A percentile compares a stretch with the other conserved stretches of the same genome.
Conservation (phyloP, 2,329 filamentous ascomycete species). For the Metarhizium humberi region DNA sequence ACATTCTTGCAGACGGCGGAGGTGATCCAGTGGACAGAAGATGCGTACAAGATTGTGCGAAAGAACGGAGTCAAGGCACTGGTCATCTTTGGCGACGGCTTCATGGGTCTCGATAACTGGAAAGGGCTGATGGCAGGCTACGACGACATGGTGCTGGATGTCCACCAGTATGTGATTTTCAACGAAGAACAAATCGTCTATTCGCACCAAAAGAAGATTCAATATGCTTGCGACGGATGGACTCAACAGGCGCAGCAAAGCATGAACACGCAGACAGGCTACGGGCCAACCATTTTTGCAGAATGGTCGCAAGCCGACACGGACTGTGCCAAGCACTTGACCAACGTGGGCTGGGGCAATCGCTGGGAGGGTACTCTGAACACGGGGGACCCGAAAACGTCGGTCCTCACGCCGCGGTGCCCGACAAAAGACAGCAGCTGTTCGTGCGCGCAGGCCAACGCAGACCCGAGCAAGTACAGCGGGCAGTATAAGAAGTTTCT, state of each 20-base stretch:
- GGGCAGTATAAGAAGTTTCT: constrained; percentile 76
- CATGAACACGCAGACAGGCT: constrained; percentile 67
- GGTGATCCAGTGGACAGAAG: constrained; percentile 72
- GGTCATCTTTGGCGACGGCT: constrained; percentile 88
- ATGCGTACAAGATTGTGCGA: constrained; percentile 64
- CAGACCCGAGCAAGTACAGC: constrained; percentile 58
- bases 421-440: constrained; percentile 59
- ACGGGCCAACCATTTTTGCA: constrained; percentile 87
- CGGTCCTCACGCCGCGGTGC: constrained; percentile 64
- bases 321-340: constrained; percentile 79
- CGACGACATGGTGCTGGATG: constrained; percentile 76
- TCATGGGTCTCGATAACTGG: constrained; percentile 87
- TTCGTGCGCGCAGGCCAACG: constrained; percentile 68
- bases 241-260: constrained; percentile 65
- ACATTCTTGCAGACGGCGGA: constrained; percentile 53
- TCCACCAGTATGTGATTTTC: constrained; percentile 98
- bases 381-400: constrained; percentile 50
- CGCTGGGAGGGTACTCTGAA: constrained; percentile 86
- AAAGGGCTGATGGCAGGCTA: constrained; percentile 68
- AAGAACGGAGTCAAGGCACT: constrained; percentile 64
- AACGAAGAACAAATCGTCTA: constrained; percentile 78
- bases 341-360: constrained; percentile 79
- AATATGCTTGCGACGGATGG: constrained; percentile 85
- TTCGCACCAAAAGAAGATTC: constrained; percentile 73
- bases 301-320: constrained; percentile 98